These are phyloP conservation scores for Xylaria sp. DNA, from an alignment of 2,329 filamentous ascomycete genomes.

Conservation along the genomic window DNA sequence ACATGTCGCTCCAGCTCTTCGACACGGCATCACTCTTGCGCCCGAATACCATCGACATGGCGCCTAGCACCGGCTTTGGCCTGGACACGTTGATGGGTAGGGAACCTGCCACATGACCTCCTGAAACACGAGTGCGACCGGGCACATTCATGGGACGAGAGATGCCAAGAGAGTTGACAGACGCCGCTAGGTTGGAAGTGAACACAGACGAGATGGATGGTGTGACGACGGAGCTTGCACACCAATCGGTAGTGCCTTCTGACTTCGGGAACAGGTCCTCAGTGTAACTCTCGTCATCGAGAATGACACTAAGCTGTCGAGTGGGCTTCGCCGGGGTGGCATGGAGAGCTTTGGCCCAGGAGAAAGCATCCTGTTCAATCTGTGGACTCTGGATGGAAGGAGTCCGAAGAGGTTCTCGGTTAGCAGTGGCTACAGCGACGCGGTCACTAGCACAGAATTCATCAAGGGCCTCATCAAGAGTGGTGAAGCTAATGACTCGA, in stretches of 20 bases:
- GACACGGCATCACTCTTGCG: slow-evolving; percentile 73
- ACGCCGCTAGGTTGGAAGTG: slow-evolving; percentile 74
- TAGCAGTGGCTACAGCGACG: slow-evolving; percentile 72
- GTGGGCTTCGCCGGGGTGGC: slow-evolving; percentile 63
- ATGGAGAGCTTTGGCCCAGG: slow-evolving; percentile 88
- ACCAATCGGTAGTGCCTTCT: slow-evolving; percentile 69
- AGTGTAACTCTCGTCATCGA: slow-evolving; percentile 69
- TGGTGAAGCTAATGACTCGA: slow-evolving; percentile 85
- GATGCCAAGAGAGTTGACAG: slow-evolving; percentile 68
- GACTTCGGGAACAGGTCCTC: slow-evolving; percentile 84
- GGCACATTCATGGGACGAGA: slow-evolving; percentile 40
- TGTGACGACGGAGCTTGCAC: slow-evolving; percentile 67
- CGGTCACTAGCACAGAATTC: slow-evolving; percentile 87
- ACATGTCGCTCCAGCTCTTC: slow-evolving; percentile 99
- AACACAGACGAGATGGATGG: slow-evolving; percentile 79
- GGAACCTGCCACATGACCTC: slow-evolving; percentile 59
- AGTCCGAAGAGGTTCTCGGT: slow-evolving; percentile 91
- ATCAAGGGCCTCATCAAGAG: slow-evolving; percentile 82
- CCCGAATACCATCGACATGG: slow-evolving; percentile 75
- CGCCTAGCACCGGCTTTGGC: slow-evolving; percentile 60
- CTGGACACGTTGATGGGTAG: slow-evolving; percentile 76
- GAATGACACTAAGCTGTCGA: slow-evolving; percentile 83
- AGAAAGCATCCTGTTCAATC: slow-evolving; percentile 77
- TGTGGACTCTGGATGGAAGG: slow-evolving; percentile 88
- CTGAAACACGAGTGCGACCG: slow-evolving; percentile 46